phyloP scores from a whole-genome alignment of 2,329 filamentous ascomycete species.

The Alternaria metachromatica region DNA sequence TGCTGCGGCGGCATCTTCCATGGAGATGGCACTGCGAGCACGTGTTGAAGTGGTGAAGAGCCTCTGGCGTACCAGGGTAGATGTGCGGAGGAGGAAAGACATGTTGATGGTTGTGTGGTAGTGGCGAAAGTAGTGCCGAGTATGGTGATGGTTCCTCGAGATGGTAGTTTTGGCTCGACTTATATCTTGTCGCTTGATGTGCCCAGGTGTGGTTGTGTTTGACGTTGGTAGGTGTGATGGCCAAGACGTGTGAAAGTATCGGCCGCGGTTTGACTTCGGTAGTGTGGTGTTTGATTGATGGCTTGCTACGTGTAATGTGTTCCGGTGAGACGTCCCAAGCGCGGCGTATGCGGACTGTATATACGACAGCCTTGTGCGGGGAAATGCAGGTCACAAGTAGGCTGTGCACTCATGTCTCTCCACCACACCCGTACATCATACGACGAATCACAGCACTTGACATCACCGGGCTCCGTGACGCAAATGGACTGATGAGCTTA shows the following conservation, averaged over 20 bases:
- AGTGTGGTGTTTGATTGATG: constrained; percentile 16
- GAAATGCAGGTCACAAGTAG: constrained; percentile 35
- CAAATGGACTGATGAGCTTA: constrained; percentile 16
- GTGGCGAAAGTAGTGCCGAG: constrained; percentile 4
- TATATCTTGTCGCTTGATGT: constrained; percentile 6
- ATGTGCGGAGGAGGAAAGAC: constrained; percentile 36
- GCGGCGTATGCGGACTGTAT: constrained; percentile 30
- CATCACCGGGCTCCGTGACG: constrained; percentile 10
- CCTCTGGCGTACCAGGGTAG: constrained; percentile 32
- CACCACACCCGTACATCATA: constrained; percentile 34
- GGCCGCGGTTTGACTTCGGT: constrained; percentile 23
- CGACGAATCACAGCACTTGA: constrained; percentile 44
- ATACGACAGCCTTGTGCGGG: constrained; percentile 32
- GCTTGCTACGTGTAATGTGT: constrained; percentile 19
- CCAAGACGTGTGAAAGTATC: constrained; percentile 24
- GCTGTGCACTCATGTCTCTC: constrained; percentile 35
- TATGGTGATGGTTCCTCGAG: constrained; percentile 3
- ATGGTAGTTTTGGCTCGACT: constrained; percentile 4
- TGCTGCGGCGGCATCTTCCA: constrained; percentile 32
- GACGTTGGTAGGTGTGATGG: constrained; percentile 6
- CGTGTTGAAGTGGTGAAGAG: constrained; percentile 41
- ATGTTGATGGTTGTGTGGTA: constrained; percentile 26
- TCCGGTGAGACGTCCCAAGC: constrained; percentile 18
- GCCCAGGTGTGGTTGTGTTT: background rate
- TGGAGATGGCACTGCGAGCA: constrained; percentile 30